Evolutionary conservation across 2,329 filamentous ascomycete species (phyloP), one percentile per base, ranked within the genome.

Genomic region (Zasmidium citrigriseum): DNA sequence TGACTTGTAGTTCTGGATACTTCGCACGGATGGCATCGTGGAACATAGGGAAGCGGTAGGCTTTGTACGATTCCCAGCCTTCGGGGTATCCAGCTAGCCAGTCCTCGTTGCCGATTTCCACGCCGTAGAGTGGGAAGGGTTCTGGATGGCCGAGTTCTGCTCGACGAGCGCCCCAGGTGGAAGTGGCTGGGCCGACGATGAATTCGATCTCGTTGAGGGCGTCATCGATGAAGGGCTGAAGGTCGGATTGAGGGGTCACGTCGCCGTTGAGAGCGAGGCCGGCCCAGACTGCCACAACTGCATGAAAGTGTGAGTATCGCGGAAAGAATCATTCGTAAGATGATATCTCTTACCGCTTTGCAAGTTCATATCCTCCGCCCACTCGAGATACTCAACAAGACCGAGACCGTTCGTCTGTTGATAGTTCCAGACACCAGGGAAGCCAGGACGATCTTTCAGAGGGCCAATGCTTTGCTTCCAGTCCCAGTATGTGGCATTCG

Each of bases 101-200:
- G 65, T 89, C 87, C 69, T 89, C 87, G 69, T 89, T 89, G 58
- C 87, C 87, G 46, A 89, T 74, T 72, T 89, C 87, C 55, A 89
- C 83, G 64, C 83, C 86, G 11, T 81, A 76, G 50, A 89, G 77
- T 25, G 70, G 75, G 74, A 84, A 89, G 0, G 87, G 86, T 58
- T 85, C 78, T 0, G 84, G 80, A 64, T 88, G 82, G 2, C 87
- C 87, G 2, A 86, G 77, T 46, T 80, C 73, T 5, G 84, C 85
- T 18, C 86, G 83, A 5, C 80, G 72, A 3, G 80, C 77, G 14
- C 86, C 86, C 76, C 83, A 87, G 22, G 77, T 78, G 1, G 83
- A 83, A 47, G 77, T 74, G 1, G 73, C 69, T 38, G 81, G 74
- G 2, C 86, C 86, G 11, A 80, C 78, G 29, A 88, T 77, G 70